Conservation (phyloP, 345 rosid species). For the Euclidium syriacum region DNA sequence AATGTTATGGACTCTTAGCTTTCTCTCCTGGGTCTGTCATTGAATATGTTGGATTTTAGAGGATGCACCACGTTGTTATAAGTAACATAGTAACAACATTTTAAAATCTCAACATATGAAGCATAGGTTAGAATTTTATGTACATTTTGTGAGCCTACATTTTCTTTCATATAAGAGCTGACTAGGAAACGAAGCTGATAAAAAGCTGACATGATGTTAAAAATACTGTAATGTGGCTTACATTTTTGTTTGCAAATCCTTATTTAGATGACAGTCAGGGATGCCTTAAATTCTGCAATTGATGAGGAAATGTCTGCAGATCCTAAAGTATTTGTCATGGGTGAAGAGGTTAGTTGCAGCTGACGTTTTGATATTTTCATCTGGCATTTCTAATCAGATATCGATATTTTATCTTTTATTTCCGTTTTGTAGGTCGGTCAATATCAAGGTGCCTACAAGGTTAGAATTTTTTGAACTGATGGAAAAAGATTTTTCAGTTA, state of each 20-base stretch:
- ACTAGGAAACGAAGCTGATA: neutral
- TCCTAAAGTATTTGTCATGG: slow-evolving; percentile 84
- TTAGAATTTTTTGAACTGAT: slow-evolving; percentile 24
- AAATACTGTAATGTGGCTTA: neutral
- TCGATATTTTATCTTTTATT: neutral
- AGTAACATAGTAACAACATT: neutral
- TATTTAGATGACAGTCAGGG: slow-evolving; percentile 72
- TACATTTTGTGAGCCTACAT: neutral
- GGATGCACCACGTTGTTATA: neutral
- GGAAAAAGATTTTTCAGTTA: neutral
- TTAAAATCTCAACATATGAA: neutral
- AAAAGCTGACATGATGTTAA: neutral
- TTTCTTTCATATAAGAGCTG: neutral
- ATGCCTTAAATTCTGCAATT: slow-evolving; percentile 77
- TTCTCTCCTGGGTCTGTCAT: neutral
- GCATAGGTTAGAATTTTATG: neutral
- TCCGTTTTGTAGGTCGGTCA: slow-evolving; percentile 74
- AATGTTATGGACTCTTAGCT: neutral
- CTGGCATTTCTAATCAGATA: neutral
- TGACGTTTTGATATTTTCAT: slow-evolving; percentile 7
- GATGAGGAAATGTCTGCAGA: slow-evolving; percentile 98
- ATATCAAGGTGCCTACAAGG: slow-evolving; percentile 99
- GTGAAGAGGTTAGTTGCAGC: slow-evolving; percentile 69
- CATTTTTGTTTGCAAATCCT: neutral
- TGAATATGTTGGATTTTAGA: neutral